A percentile compares a stretch with the other conserved stretches of the same genome.
Evolutionary conservation across 345 rosid genomes (phyloP).

Genomic region (Turnera subulata): DNA sequence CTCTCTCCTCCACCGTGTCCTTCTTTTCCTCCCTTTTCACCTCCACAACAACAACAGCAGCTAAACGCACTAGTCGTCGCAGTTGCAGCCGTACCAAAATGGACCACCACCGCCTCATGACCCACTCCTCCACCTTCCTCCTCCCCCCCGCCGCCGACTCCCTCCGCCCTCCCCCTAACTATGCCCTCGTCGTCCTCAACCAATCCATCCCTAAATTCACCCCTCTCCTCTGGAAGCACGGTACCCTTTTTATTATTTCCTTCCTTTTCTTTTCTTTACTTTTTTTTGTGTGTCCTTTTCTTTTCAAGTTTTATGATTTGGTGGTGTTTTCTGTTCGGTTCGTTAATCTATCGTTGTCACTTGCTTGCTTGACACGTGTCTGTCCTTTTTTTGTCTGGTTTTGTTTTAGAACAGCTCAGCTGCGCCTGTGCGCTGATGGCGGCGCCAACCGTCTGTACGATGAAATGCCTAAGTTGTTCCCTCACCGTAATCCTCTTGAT

Average conservation of each 20-base stretch:
- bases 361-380: background rate
- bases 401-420: conserved; percentile 57
- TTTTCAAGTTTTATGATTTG: background rate
- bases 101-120: conserved; percentile 22
- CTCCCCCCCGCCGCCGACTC: conserved; percentile 37
- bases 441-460: conserved; percentile 96
- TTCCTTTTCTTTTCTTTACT: background rate
- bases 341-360: background rate
- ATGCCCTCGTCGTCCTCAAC: conserved; percentile 72
- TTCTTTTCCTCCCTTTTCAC: too few species aligned
- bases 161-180: conserved; percentile 23
- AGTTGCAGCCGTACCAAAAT: too few species aligned
- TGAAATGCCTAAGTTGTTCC: conserved; percentile 71
- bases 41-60: too few species aligned
- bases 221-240: conserved; percentile 85
- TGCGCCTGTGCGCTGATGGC: conserved; percentile 92
- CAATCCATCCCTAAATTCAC: conserved; percentile 66
- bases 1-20: too few species aligned
- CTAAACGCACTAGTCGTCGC: too few species aligned
- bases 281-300: too few species aligned
- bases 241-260: conserved; percentile 25
- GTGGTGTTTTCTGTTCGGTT: background rate
- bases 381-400: background rate
- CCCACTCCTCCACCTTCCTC: conserved; percentile 71
- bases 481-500: conserved; percentile 45